These are phyloP conservation scores for Aspergillus pseudoterreus DNA, from an alignment of 2,329 filamentous ascomycete genomes.

Conservation along the genomic window DNA sequence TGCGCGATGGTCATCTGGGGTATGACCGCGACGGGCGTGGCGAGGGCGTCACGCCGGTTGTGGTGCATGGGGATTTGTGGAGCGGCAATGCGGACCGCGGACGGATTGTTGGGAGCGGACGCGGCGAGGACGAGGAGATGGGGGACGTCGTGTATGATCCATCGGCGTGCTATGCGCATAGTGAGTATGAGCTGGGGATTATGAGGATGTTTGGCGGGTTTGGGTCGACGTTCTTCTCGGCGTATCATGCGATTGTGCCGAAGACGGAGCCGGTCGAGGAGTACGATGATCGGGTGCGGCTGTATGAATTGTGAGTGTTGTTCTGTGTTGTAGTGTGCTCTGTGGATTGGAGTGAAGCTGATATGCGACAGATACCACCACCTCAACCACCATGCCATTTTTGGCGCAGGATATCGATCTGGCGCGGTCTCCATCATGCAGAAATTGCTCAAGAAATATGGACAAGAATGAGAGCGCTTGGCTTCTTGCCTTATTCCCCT, in stretches of 20 bases:
- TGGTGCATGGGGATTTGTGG: conserved; percentile 93
- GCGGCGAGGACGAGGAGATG: conserved; percentile 40
- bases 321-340: neutral
- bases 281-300: conserved; percentile 73
- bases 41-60: conserved; percentile 65
- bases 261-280: conserved; percentile 77
- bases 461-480: conserved; percentile 16
- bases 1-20: conserved; percentile 65
- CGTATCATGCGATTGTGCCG: conserved; percentile 71
- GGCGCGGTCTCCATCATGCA: conserved; percentile 79
- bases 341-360: neutral
- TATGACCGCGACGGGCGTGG: conserved; percentile 39
- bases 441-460: conserved; percentile 69
- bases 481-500: neutral
- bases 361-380: conserved; percentile 68
- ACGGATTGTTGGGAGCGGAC: conserved; percentile 49
- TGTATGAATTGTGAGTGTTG: conserved; percentile 74
- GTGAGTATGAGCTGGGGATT: conserved; percentile 86
- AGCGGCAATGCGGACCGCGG: conserved; percentile 74
- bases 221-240: conserved; percentile 64
- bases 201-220: conserved; percentile 98
- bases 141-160: conserved; percentile 83
- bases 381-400: conserved; percentile 82
- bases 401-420: conserved; percentile 72
- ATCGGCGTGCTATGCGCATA: conserved; percentile 76